Evolutionary conservation across 202 grass and related monocot species (phyloP), one percentile per base, ranked within the genome.

Genomic region (Setaria viridis): DNA sequence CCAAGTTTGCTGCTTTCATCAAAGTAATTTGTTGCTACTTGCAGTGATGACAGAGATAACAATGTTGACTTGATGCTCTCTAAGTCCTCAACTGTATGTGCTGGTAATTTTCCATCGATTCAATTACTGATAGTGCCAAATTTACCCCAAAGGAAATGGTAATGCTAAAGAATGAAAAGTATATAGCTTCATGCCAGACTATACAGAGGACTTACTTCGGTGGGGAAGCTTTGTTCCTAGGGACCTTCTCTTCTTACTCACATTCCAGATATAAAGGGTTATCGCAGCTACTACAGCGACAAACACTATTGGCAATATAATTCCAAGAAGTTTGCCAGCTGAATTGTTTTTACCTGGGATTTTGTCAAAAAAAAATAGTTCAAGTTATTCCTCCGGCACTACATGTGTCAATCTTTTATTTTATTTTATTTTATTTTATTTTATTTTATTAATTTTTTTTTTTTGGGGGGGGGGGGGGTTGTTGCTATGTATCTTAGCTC

Each of bases 21-120:
- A 59, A 95, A 95, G 81, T 92, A 85, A 64, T 54, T 56, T 67
- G 94, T 97, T 49, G 94, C 94, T n/a, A 48, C 55, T 90, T 91
- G 86, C 37, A 97, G 57, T 20, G 79, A 39, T 41, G 83, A 53
- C 3, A 94, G 56, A 77, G 74, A 87, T 9, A 87, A 62, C 45
- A 75, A 78, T 45, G 16, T 72, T 76, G 89, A 97, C 34, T 92
- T 85, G 9, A 94, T 86, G 80, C 53, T 92, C 70, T 58, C 78
- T 0, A 97, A 86, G 43, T 97, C 85, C 1, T 92, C 91, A 14
- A 8, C 21, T 0, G 42, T 33, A 29, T 68, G 33, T 20, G 51
- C 62, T 69, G 42, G 21, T 75, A 74, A 14, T 80, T 35, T 67
- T 82, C 0, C 75, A 51, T 88, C 11, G 14, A 79, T 58, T 67